A percentile compares a stretch with the other conserved stretches of the same genome.
phyloP scores from a whole-genome alignment of 2,329 filamentous ascomycete genomes.

The Cadophora sp. region DNA sequence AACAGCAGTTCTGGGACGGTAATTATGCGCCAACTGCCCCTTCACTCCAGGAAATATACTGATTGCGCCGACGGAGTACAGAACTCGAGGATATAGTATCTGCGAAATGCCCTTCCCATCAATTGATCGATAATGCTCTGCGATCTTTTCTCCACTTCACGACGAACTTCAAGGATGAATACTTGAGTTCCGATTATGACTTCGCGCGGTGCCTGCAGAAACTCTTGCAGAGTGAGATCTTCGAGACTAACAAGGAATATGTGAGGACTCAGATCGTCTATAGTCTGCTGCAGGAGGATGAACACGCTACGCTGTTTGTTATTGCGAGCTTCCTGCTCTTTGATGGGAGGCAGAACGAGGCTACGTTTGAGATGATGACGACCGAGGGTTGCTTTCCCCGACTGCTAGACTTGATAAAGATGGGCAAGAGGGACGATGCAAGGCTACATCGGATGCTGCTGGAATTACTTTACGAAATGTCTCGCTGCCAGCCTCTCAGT shows the following conservation, averaged over 20 bases:
- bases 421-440: slow-evolving; percentile 67
- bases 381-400: slow-evolving; percentile 83
- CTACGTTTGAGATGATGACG: slow-evolving; percentile 86
- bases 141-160: slow-evolving; percentile 84
- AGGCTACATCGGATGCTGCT: slow-evolving; percentile 81
- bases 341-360: slow-evolving; percentile 81
- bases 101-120: slow-evolving; percentile 62
- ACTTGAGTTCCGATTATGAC: slow-evolving; percentile 78
- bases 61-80: slow-evolving; percentile 45
- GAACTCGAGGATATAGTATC: slow-evolving; percentile 72
- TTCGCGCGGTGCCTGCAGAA: slow-evolving; percentile 80
- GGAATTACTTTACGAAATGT: slow-evolving; percentile 96
- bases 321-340: slow-evolving; percentile 85
- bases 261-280: slow-evolving; percentile 93
- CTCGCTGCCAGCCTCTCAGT: slow-evolving; percentile 83
- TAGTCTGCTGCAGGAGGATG: slow-evolving; percentile 89
- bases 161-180: slow-evolving; percentile 76
- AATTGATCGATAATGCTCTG: slow-evolving; percentile 82
- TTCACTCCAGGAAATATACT: slow-evolving; percentile 14
- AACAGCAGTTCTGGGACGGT: slow-evolving; percentile 92
- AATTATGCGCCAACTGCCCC: slow-evolving; percentile 44
- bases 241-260: slow-evolving; percentile 78
- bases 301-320: slow-evolving; percentile 78
- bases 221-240: slow-evolving; percentile 78
- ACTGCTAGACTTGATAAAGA: slow-evolving; percentile 79